Evolutionary conservation across 768 basidiomycete genomes (phyloP).

Genomic region (Suillus plorans): DNA sequence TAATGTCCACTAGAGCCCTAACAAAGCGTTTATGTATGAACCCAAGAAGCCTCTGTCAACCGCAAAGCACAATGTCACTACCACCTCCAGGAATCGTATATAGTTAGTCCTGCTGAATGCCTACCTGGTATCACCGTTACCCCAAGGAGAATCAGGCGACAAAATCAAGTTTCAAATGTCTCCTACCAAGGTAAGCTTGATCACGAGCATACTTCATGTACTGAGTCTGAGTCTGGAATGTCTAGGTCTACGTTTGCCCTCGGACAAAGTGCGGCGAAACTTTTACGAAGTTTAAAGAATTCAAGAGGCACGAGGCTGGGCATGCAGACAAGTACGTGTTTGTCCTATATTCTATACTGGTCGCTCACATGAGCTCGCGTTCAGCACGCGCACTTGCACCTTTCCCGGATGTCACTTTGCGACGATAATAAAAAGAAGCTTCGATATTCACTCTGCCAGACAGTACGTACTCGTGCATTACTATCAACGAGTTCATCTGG

Average conservation of each 20-base stretch:
- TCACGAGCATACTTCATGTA: not conserved
- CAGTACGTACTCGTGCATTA: slow-evolving; percentile 15
- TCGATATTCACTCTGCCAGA: slow-evolving; percentile 18
- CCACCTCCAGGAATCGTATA: not conserved
- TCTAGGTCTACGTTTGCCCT: slow-evolving; percentile 18
- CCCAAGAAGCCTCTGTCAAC: not conserved
- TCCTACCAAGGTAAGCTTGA: not conserved
- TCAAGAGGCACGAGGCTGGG: slow-evolving; percentile 21
- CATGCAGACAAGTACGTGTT: slow-evolving; percentile 17
- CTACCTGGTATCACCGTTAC: not conserved
- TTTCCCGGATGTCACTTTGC: slow-evolving; percentile 14
- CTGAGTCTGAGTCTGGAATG: not conserved
- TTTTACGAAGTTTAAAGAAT: slow-evolving; percentile 18
- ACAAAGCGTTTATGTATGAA: slow-evolving; percentile 1
- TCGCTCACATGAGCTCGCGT: slow-evolving; percentile 5
- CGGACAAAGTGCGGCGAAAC: slow-evolving; percentile 9
- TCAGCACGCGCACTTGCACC: slow-evolving; percentile 21
- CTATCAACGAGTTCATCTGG: too few species aligned
- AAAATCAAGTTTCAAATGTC: not conserved
- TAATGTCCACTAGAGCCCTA: too few species aligned
- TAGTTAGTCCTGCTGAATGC: not conserved
- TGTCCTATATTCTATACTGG: not conserved
- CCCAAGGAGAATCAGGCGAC: not conserved
- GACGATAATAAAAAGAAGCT: slow-evolving; percentile 21
- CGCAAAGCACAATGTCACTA: not conserved